phyloP scores from a whole-genome alignment of 2,329 filamentous ascomycete species.

The Aspergillus unguis region DNA sequence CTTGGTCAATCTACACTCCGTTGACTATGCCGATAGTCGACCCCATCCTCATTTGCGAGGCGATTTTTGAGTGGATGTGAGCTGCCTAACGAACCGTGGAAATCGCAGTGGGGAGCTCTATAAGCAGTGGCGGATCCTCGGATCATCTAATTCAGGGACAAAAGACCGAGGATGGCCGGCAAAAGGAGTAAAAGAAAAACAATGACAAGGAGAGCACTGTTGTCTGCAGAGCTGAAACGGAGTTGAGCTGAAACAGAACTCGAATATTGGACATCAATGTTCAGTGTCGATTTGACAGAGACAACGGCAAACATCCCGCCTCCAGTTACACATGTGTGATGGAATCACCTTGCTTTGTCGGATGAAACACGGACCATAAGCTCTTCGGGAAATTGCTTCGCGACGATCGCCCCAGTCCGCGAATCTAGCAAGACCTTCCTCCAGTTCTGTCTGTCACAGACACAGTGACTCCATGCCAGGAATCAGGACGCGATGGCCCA shows the following conservation, averaged over 20 bases:
- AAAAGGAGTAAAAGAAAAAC: slow-evolving; percentile 4
- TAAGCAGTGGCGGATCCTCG: slow-evolving; percentile 13
- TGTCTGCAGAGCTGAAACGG: background rate
- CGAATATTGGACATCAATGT: background rate
- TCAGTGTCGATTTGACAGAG: no score
- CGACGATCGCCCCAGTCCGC: slow-evolving; percentile 10
- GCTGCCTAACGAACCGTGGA: slow-evolving; percentile 11
- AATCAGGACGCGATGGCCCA: no score
- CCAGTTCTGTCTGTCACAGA: background rate
- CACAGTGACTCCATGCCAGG: no score
- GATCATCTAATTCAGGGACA: slow-evolving; percentile 8
- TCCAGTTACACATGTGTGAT: background rate
- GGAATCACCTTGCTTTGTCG: background rate
- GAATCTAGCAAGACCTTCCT: background rate
- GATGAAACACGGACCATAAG: slow-evolving; percentile 21
- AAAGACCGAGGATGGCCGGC: background rate
- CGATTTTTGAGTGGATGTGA: slow-evolving; percentile 11
- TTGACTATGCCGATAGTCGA: background rate
- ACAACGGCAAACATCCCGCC: background rate
- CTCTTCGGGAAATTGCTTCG: slow-evolving; percentile 15
- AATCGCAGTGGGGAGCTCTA: slow-evolving; percentile 18
- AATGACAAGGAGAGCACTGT: background rate
- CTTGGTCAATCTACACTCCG: background rate
- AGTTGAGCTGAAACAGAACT: background rate
- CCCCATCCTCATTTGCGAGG: slow-evolving; percentile 18